Conservation (phyloP, 1,139 yeast genomes). For the Pichia terricola region DNA sequence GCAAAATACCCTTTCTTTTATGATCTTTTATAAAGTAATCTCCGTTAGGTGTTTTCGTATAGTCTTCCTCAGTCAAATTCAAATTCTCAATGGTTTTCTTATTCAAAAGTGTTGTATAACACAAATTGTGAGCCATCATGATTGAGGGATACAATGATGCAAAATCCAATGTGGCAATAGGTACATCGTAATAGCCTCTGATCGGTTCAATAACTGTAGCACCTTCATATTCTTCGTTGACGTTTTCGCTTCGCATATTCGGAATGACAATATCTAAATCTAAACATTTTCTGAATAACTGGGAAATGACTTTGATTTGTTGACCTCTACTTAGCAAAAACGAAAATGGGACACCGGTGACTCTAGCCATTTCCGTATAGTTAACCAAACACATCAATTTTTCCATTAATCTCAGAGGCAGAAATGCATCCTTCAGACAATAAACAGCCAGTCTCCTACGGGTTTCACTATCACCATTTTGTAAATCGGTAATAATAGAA, state of each 20-base stretch:
- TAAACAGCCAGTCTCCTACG: conserved; percentile 93
- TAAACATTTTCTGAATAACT: conserved; percentile 83
- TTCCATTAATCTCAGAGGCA: conserved; percentile 80
- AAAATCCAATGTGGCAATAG: conserved; percentile 96
- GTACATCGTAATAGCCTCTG: conserved; percentile 93
- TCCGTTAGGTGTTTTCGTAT: conserved; percentile 83
- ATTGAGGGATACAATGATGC: conserved; percentile 96
- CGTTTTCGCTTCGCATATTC: conserved; percentile 74
- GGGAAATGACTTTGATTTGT: conserved; percentile 94
- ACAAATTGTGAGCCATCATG: conserved; percentile 98
- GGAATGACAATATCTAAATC: conserved; percentile 84
- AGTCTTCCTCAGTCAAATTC: conserved; percentile 62
- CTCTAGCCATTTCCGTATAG: conserved; percentile 99
- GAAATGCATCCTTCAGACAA: conserved; percentile 91
- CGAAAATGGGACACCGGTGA: conserved; percentile 96
- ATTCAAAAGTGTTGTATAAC: conserved; percentile 82
- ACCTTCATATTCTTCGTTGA: conserved; percentile 92
- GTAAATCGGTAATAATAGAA: conserved; percentile 89
- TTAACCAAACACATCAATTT: conserved; percentile 94
- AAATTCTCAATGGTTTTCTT: conserved; percentile 60
- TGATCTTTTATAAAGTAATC: conserved; percentile 77
- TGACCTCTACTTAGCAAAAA: conserved; percentile 87
- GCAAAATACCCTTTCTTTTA: conserved; percentile 75
- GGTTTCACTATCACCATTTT: conserved; percentile 85
- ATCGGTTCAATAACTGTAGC: conserved; percentile 97